phyloP scores from a whole-genome alignment of 2,329 filamentous ascomycete species.

The Penicillium sp. region DNA sequence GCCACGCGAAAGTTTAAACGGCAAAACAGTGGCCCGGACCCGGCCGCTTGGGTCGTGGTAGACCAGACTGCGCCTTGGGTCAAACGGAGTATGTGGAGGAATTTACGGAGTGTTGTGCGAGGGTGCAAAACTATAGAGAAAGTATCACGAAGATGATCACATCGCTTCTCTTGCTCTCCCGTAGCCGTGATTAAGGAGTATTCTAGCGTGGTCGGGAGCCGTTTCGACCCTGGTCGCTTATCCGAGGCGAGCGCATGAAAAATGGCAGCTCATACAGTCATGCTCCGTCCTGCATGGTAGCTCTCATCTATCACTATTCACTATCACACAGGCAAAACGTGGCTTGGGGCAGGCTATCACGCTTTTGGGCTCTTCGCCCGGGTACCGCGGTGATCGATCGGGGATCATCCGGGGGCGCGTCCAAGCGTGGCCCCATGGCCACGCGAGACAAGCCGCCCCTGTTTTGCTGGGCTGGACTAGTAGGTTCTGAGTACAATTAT shows the following conservation, averaged over 20 bases:
- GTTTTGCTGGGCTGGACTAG: not conserved
- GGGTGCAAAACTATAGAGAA: not conserved
- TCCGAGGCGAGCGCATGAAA: not conserved
- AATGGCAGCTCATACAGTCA: not conserved
- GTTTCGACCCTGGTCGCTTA: not conserved
- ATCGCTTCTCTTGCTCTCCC: not conserved
- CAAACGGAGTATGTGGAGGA: not conserved
- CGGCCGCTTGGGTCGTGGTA: not conserved
- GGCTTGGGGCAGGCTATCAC: slow-evolving; percentile 6
- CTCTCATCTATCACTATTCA: not conserved
- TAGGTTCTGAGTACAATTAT: not conserved
- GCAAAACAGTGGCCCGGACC: not conserved
- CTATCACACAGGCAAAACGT: not conserved
- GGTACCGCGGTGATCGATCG: slow-evolving; percentile 22
- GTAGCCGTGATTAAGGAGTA: not conserved
- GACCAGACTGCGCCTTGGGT: not conserved
- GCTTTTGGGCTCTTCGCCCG: slow-evolving; percentile 14
- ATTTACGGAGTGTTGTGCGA: not conserved
- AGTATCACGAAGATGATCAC: not conserved
- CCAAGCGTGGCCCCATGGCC: slow-evolving; percentile 18
- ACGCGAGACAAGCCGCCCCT: slow-evolving; percentile 13
- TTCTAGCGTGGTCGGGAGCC: not conserved
- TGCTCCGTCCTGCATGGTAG: not conserved
- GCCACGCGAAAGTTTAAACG: not conserved
- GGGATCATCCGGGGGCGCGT: slow-evolving; percentile 21